These are phyloP conservation scores for Haberlea rhodopensis DNA, from an alignment of 257 asterid species.

Conservation along the genomic window DNA sequence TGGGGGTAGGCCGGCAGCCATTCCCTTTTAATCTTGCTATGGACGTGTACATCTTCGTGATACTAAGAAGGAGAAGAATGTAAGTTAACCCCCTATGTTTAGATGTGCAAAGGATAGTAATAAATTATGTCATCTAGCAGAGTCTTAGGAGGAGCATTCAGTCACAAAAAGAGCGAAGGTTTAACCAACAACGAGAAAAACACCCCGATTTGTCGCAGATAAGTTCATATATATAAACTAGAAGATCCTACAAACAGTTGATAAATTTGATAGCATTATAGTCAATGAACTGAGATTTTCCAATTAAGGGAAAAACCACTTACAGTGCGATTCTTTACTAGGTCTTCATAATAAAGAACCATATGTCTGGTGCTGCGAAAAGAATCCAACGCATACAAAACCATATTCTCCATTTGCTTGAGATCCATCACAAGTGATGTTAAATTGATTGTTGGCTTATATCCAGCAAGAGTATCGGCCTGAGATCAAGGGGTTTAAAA, in stretches of 20 bases:
- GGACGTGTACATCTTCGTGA: not conserved
- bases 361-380: constrained; percentile 70
- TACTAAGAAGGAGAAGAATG: not conserved
- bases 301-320: constrained; percentile 21
- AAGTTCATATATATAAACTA: not conserved
- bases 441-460: constrained; percentile 66
- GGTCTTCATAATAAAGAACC: constrained; percentile 78
- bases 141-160: not conserved
- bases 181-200: no score
- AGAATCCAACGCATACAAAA: constrained; percentile 46
- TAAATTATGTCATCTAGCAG: not conserved
- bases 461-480: constrained; percentile 79
- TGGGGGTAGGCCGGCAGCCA: not conserved
- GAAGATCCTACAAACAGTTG: not conserved
- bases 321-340: constrained; percentile 68
- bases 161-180: no score
- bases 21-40: not conserved
- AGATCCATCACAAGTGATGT: constrained; percentile 54
- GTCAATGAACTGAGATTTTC: not conserved
- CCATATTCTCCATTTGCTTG: constrained; percentile 57
- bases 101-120: not conserved
- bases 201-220: not conserved
- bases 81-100: not conserved
- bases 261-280: not conserved
- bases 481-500: constrained; percentile 25